phyloP scores from a whole-genome alignment of 306 rosid genomes.

The Arachis stenosperma region DNA sequence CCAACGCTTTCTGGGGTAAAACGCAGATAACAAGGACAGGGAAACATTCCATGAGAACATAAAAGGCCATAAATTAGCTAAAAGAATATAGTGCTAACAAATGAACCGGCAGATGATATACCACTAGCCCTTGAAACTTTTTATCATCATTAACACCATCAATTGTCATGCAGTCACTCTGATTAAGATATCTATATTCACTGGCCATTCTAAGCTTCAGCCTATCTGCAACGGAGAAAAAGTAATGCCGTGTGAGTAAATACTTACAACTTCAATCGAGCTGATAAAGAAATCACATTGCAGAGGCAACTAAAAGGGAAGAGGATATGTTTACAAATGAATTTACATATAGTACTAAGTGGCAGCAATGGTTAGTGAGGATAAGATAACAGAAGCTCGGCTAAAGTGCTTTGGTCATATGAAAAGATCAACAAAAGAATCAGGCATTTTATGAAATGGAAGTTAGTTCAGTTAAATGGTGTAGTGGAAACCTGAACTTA shows the following conservation, averaged over 20 bases:
- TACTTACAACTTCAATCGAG: neutral
- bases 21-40: slow-evolving; percentile 27
- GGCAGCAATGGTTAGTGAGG: neutral
- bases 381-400: neutral
- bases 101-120: slow-evolving; percentile 47
- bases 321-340: neutral
- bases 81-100: slow-evolving; percentile 33
- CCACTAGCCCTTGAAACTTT: slow-evolving; percentile 68
- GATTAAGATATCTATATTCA: slow-evolving; percentile 85
- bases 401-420: no score
- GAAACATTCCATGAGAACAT: slow-evolving; percentile 20
- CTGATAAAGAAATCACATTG: no score
- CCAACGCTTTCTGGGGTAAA: slow-evolving; percentile 70
- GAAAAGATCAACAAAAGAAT: no score
- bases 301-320: neutral
- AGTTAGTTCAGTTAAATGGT: no score
- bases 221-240: slow-evolving; percentile 61
- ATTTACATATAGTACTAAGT: slow-evolving; percentile 4
- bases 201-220: slow-evolving; percentile 72
- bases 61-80: slow-evolving; percentile 30
- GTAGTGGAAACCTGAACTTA: no score
- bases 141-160: slow-evolving; percentile 72
- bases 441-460: no score
- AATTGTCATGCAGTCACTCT: slow-evolving; percentile 78
- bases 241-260: slow-evolving; percentile 18